Evolutionary conservation across 2,329 filamentous ascomycete genomes (phyloP).

Genomic region (Blastomyces gilchristii): DNA sequence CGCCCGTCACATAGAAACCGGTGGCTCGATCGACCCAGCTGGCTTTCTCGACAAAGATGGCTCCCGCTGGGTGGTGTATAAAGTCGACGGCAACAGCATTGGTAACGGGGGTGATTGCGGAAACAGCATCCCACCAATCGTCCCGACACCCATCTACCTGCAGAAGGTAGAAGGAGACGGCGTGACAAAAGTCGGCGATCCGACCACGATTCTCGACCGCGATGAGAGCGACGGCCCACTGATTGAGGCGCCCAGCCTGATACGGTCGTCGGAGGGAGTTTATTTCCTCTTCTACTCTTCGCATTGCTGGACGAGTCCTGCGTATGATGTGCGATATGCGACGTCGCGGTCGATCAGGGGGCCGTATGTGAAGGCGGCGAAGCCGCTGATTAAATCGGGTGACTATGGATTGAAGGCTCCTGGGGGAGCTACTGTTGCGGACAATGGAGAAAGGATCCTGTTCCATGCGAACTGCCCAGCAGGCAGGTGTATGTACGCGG

Average conservation of each 20-base stretch:
- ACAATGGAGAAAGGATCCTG: conserved; percentile 21
- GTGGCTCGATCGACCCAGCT: conserved; percentile 54
- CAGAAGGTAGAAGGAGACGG: conserved; percentile 39
- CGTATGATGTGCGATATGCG: conserved; percentile 53
- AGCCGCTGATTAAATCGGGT: conserved; percentile 27
- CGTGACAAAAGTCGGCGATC: conserved; percentile 42
- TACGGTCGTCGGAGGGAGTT: conserved; percentile 31
- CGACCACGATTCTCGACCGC: conserved; percentile 50
- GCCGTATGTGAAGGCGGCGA: conserved; percentile 29
- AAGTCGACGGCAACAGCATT: conserved; percentile 54
- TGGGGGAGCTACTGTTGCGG: conserved; percentile 21
- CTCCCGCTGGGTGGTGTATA: conserved; percentile 52
- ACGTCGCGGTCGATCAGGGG: conserved; percentile 33
- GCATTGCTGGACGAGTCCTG: conserved; percentile 46
- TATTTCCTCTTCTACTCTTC: conserved; percentile 56
- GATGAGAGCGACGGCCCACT: conserved; percentile 54
- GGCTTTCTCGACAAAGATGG: conserved; percentile 49
- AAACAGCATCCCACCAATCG: conserved; percentile 33
- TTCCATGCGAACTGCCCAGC: conserved; percentile 23
- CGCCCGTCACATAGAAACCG: conserved; percentile 43
- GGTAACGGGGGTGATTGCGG: conserved; percentile 39
- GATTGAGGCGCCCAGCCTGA: conserved; percentile 51
- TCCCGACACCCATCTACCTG: conserved; percentile 33
- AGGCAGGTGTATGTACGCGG: conserved; percentile 15
- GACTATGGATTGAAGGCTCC: conserved; percentile 21